phyloP scores from a whole-genome alignment of 129 eudicot species.

The Tagetes erecta region DNA sequence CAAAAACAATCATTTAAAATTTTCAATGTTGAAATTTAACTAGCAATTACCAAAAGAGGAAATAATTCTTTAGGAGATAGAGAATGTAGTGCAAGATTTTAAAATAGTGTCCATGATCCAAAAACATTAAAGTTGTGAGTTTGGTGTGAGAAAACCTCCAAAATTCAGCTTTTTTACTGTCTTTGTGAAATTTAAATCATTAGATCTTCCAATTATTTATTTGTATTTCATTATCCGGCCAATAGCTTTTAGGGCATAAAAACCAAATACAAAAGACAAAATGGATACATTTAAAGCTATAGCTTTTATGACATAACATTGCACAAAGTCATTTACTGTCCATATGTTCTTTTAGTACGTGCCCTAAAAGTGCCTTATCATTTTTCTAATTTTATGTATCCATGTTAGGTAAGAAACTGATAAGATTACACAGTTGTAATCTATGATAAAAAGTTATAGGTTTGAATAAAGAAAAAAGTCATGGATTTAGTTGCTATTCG shows the following conservation, averaged over 20 bases:
- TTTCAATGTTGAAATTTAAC: no score
- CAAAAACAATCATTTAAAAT: no score
- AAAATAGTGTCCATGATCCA: slow-evolving; percentile 11
- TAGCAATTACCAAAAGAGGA: not conserved
- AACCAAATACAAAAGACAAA: slow-evolving; percentile 38
- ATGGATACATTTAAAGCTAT: slow-evolving; percentile 17
- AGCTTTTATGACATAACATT: no score
- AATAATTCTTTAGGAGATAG: not conserved
- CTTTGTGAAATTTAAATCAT: slow-evolving; percentile 30
- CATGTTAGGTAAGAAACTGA: no score
- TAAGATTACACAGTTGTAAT: no score
- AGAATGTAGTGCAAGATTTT: slow-evolving; percentile 17
- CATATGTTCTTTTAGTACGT: no score
- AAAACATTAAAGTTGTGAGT: not conserved
- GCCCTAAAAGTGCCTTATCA: no score
- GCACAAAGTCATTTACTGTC: no score
- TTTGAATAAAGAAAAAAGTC: no score
- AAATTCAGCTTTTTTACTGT: slow-evolving; percentile 36
- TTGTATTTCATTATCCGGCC: not conserved
- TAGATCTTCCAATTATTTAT: slow-evolving; percentile 23
- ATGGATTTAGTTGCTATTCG: no score
- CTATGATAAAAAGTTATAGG: no score
- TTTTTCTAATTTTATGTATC: no score
- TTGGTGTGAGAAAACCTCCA: slow-evolving; percentile 40
- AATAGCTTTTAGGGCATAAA: slow-evolving; percentile 24